Percentiles rank a stretch among this genome's conserved stretches.
Conservation (phyloP, 108 stramenopile genomes). For the Skeletonema menzelii region DNA sequence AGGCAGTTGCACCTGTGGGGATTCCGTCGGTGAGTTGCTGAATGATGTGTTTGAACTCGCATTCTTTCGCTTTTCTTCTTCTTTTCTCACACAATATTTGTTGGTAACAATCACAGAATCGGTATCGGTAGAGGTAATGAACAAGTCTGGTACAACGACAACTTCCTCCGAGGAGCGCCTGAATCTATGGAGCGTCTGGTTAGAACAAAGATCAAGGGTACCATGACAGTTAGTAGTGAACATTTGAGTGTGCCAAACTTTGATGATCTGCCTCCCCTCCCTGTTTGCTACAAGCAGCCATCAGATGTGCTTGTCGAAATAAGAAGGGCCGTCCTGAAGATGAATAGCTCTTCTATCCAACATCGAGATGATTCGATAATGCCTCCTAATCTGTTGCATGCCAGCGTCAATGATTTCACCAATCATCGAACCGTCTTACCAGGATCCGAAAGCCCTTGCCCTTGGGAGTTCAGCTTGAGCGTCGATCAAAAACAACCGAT, state of each 20-base stretch:
- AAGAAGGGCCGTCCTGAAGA: background rate
- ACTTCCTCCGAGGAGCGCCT: conserved; percentile 13
- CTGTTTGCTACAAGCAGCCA: background rate
- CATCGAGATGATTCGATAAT: background rate
- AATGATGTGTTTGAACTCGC: background rate
- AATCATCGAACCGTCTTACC: too few species aligned
- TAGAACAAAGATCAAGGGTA: background rate
- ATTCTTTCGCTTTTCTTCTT: background rate
- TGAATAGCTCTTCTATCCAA: background rate
- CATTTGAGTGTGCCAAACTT: background rate
- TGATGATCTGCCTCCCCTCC: background rate
- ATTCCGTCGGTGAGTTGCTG: conserved; percentile 7
- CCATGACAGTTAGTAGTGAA: background rate
- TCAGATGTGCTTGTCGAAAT: background rate
- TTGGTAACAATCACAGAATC: background rate
- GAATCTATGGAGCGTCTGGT: background rate
- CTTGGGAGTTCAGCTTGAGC: too few species aligned
- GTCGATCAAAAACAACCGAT: background rate
- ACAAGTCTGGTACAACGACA: conserved; percentile 9
- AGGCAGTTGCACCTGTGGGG: conserved; percentile 13
- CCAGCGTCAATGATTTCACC: too few species aligned
- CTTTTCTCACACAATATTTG: background rate
- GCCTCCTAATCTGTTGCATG: too few species aligned
- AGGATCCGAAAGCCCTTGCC: too few species aligned
- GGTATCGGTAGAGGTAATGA: background rate